Evolutionary conservation across 495 filamentous ascomycete genomes (phyloP).

Genomic region (Penicillium parvum): DNA sequence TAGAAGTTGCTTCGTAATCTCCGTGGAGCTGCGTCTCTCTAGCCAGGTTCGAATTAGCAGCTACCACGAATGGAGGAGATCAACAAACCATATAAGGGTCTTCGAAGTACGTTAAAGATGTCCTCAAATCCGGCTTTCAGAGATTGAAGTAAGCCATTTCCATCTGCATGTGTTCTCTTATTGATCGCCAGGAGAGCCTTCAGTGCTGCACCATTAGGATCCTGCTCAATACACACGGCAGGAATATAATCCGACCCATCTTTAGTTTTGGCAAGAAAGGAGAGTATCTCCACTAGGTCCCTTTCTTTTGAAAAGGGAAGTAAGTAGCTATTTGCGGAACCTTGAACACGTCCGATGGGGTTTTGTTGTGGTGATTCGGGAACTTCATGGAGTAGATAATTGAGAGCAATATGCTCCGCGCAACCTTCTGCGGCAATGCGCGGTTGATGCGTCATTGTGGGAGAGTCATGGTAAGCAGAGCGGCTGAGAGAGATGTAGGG

Average conservation of each 20-base stretch:
- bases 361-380: constrained; percentile 1
- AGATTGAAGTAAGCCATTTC: constrained; percentile 8
- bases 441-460: neutral
- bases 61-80: neutral
- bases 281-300: constrained; percentile 6
- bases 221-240: constrained; percentile 9
- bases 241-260: constrained; percentile 15
- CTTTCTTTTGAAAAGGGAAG: constrained; percentile 12
- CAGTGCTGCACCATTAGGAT: neutral
- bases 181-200: constrained; percentile 14
- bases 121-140: constrained; percentile 10
- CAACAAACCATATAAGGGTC: constrained; percentile 9
- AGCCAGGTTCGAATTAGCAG: neutral
- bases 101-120: constrained; percentile 8
- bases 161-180: constrained; percentile 12
- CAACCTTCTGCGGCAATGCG: neutral
- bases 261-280: constrained; percentile 16
- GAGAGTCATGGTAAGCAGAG: neutral
- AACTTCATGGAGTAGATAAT: constrained; percentile 1
- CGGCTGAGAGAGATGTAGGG: neutral
- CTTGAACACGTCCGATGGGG: neutral
- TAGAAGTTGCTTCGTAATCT: constrained; percentile 2
- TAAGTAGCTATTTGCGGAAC: no score
- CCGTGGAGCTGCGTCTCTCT: constrained; percentile 1
- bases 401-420: constrained; percentile 1